Conservation (phyloP, 768 basidiomycete species). For the Lactifluus subvellereus region DNA sequence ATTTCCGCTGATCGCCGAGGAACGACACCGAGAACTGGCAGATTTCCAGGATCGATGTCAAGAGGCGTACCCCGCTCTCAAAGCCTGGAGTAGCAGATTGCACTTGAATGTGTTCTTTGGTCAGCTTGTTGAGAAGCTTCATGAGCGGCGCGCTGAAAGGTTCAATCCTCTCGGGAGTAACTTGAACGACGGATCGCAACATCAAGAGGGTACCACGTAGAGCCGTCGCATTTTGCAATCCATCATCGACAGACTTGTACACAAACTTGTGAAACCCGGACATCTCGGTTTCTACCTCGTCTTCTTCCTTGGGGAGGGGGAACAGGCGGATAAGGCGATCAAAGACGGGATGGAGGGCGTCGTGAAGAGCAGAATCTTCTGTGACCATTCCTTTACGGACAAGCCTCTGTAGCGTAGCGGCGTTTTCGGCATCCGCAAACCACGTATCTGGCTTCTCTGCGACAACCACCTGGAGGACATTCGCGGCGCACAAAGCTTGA, state of each 20-base stretch:
- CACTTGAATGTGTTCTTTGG: conserved; percentile 71
- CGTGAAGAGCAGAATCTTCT: conserved; percentile 75
- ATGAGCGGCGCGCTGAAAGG: conserved; percentile 68
- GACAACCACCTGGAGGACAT: conserved; percentile 82
- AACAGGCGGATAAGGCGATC: conserved; percentile 71
- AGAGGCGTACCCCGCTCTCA: conserved; percentile 56
- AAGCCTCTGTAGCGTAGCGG: conserved; percentile 68
- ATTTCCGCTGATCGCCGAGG: conserved; percentile 81
- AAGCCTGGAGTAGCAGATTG: conserved; percentile 36
- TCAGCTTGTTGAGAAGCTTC: conserved; percentile 77
- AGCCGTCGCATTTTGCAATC: conserved; percentile 63
- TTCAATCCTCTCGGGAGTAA: conserved; percentile 79
- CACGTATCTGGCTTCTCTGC: conserved; percentile 79
- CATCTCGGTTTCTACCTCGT: conserved; percentile 58
- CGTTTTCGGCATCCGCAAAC: conserved; percentile 59
- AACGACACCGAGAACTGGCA: conserved; percentile 73
- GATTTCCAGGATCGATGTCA: conserved; percentile 81
- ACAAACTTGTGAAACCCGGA: conserved; percentile 76
- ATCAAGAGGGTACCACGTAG: conserved; percentile 80
- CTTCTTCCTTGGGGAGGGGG: conserved; percentile 74
- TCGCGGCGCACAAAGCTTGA: conserved; percentile 74
- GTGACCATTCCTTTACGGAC: conserved; percentile 81
- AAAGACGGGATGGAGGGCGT: conserved; percentile 75
- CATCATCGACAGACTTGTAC: conserved; percentile 68
- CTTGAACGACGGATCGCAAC: conserved; percentile 77